A percentile compares a stretch with the other conserved stretches of the same genome.
phyloP scores from a whole-genome alignment of 176 grass and related monocot species.

The Calamus simplicifolius region DNA sequence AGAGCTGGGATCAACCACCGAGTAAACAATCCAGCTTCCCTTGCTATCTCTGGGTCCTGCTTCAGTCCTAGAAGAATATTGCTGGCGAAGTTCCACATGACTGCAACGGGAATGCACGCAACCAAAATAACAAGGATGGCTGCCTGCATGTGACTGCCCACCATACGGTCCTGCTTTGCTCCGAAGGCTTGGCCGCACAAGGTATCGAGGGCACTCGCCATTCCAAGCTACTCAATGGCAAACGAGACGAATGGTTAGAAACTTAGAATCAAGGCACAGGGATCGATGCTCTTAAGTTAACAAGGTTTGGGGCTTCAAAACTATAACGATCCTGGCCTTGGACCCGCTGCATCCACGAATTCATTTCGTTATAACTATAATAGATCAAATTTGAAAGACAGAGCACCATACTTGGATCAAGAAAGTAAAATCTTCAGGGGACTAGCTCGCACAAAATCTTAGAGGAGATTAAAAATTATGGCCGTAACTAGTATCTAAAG shows the following conservation, averaged over 20 bases:
- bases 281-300: no score
- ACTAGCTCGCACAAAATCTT: no score
- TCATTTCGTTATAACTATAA: no score
- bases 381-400: no score
- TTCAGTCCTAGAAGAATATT: conserved; percentile 50
- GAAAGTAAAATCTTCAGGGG: no score
- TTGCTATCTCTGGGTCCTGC: conserved; percentile 52
- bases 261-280: no score
- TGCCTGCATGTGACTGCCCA: conserved; percentile 67
- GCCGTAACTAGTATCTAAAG: no score
- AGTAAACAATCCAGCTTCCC: conserved; percentile 48
- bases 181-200: conserved; percentile 73
- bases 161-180: conserved; percentile 48
- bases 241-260: not conserved
- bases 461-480: no score
- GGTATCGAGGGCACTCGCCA: conserved; percentile 32
- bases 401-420: no score
- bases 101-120: conserved; percentile 31
- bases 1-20: conserved; percentile 62
- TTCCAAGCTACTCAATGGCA: conserved; percentile 20
- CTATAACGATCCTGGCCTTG: no score
- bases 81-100: conserved; percentile 41
- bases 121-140: conserved; percentile 52
- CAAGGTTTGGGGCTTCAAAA: no score
- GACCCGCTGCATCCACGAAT: no score